Conservation (phyloP, 148 eudicot species). For the Chenopodium suecicum region DNA sequence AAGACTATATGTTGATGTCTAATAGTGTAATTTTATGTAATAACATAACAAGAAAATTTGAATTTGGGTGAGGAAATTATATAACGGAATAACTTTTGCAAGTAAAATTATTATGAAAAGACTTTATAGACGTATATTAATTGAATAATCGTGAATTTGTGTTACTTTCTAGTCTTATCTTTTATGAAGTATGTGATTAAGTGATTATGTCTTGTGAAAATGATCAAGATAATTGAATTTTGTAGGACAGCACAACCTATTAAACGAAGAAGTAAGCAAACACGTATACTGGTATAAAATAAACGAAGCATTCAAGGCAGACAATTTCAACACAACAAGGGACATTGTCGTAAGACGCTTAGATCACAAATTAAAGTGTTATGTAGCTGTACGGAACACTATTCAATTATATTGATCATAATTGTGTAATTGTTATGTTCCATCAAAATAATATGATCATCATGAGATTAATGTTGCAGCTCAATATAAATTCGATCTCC, state of each 20-base stretch:
- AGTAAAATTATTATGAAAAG: too few relatives aligned
- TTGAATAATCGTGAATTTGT: too few relatives aligned
- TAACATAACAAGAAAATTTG: too few relatives aligned
- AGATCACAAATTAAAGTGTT: not conserved
- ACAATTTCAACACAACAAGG: conserved; percentile 9
- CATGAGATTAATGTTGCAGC: too few relatives aligned
- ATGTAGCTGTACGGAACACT: not conserved
- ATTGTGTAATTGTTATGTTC: not conserved
- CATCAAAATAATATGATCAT: not conserved
- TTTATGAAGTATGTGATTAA: too few relatives aligned
- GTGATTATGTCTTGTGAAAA: not conserved
- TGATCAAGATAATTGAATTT: not conserved
- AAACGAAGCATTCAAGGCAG: not conserved
- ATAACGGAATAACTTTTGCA: too few relatives aligned
- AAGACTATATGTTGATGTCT: too few relatives aligned
- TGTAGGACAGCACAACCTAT: not conserved
- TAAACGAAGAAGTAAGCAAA: not conserved
- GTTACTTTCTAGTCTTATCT: too few relatives aligned
- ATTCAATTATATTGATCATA: not conserved
- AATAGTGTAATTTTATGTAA: too few relatives aligned
- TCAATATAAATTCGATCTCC: too few relatives aligned
- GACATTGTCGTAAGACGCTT: not conserved
- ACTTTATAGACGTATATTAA: too few relatives aligned
- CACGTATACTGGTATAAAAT: not conserved
- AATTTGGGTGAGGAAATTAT: too few relatives aligned